phyloP scores from a whole-genome alignment of 345 rosid genomes.

The Eucalyptus caleyi region DNA sequence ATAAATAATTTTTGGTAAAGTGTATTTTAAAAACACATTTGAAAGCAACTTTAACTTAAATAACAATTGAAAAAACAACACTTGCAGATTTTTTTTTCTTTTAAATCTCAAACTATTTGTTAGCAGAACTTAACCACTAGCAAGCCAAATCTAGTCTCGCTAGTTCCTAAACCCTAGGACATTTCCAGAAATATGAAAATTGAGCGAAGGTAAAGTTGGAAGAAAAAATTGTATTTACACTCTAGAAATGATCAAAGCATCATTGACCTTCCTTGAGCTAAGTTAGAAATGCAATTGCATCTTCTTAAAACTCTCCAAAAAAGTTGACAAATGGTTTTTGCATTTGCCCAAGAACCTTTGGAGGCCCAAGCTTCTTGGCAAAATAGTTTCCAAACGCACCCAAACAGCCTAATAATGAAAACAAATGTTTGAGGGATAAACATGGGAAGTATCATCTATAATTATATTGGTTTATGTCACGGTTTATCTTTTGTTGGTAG shows the following conservation, averaged over 20 bases:
- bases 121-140: rapidly evolving
- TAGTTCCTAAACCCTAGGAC: neutral
- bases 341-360: no score
- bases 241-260: neutral
- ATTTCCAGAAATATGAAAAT: no score
- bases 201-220: neutral
- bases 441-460: neutral
- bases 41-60: no score
- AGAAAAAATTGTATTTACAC: no score
- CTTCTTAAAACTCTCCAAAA: neutral
- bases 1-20: no score
- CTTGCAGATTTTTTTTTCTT: no score
- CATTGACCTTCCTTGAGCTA: neutral
- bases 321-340: neutral
- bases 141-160: neutral
- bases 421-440: neutral
- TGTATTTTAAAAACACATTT: no score
- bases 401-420: neutral
- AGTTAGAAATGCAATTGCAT: neutral
- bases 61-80: no score
- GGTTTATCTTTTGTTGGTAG: neutral
- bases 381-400: neutral
- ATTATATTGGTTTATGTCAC: neutral
- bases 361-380: neutral
- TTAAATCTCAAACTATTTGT: neutral